Base-by-base conservation (phyloP, 768 basidiomycete genomes). In the Lenzites betulinus region DNA sequence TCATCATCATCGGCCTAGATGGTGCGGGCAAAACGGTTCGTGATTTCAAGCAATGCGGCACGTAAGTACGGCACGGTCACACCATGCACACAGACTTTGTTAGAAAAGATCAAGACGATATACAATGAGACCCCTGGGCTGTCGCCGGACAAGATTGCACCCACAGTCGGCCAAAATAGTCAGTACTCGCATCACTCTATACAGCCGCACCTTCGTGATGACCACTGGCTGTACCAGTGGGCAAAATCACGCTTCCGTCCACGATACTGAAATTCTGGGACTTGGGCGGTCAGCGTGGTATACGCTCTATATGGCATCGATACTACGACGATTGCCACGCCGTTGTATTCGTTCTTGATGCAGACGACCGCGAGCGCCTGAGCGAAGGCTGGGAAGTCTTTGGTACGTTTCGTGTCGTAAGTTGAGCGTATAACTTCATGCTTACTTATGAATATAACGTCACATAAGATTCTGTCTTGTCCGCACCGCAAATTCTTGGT, bases 131-230 rank as follows among this genome's bases (percentile, higher is more conserved):
- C 83, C 0, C 94, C 95, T 0, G 93, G 92, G 0, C 83, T 97
- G n/a, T 79, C 90, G 38, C 88, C 95, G 0, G 89, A 93, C 66
- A 97, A 94, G 76, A 98, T 99, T 66, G 93, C 83, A 0, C 97
- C 97, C 1, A 99, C 97, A 0, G 91, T 99, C 3, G 97, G 97
- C 0, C 96, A 98, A 76, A 98, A 98, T 74, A 96, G 96, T 96
- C 64, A 65, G 91, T 77, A 20, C 1, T 16, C 8, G 28, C 23
- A 43, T 16, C 3, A 4, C 9, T 4, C 28, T 47, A 15, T 15
- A 26, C 8, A 20, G 30, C 6, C 30, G 11, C 13, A 22, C 50
- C 23, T 20, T 16, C 3, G 23, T 30, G 54, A 13, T 46, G 28
- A 15, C 36, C 23, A 13, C 15, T 43, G 9, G 12, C 20, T 51